Percentiles rank a stretch among this genome's conserved stretches.
These are phyloP conservation scores for Shiraia sp. DNA, from an alignment of 2,329 filamentous ascomycete species.

Conservation along the genomic window DNA sequence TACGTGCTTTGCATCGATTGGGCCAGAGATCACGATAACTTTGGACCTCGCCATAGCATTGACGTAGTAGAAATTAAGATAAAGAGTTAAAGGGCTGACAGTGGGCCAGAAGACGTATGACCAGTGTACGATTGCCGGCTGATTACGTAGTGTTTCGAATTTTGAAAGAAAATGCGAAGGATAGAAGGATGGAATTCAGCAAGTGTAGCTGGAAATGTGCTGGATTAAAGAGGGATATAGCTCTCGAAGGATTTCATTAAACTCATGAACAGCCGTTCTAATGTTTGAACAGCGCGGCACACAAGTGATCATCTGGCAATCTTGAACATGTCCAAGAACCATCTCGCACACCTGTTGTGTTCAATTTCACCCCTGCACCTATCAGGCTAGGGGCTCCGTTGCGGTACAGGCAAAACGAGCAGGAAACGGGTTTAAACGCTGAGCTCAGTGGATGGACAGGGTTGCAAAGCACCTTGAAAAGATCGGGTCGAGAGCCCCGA, in stretches of 20 bases:
- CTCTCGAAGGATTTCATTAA: too few relatives aligned
- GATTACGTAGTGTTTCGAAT: constrained; percentile 26
- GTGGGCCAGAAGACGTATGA: constrained; percentile 9
- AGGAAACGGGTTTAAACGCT: constrained; percentile 10
- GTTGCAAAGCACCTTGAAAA: constrained; percentile 7
- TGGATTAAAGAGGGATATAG: too few relatives aligned
- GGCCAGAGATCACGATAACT: constrained; percentile 32
- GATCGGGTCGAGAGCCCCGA: constrained; percentile 18
- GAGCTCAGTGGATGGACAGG: constrained; percentile 18
- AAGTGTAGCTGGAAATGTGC: constrained; percentile 6
- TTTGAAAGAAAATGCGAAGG: constrained; percentile 8
- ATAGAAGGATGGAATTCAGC: constrained; percentile 4
- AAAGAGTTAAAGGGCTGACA: constrained; percentile 4
- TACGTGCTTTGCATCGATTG: constrained; percentile 40
- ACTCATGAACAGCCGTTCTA: too few relatives aligned
- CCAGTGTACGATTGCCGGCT: constrained; percentile 14
- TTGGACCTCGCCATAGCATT: constrained; percentile 25
- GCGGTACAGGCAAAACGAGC: constrained; percentile 10
- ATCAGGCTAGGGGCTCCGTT: constrained; percentile 20
- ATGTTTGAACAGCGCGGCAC: too few relatives aligned
- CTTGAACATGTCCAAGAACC: too few relatives aligned
- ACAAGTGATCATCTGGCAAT: constrained; percentile 4
- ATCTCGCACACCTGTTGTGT: constrained; percentile 12
- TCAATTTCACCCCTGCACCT: constrained; percentile 11
- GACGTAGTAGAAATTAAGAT: constrained; percentile 7